Base-by-base conservation (phyloP, 352 stramenopile species). In the Pythium plurisporium region DNA sequence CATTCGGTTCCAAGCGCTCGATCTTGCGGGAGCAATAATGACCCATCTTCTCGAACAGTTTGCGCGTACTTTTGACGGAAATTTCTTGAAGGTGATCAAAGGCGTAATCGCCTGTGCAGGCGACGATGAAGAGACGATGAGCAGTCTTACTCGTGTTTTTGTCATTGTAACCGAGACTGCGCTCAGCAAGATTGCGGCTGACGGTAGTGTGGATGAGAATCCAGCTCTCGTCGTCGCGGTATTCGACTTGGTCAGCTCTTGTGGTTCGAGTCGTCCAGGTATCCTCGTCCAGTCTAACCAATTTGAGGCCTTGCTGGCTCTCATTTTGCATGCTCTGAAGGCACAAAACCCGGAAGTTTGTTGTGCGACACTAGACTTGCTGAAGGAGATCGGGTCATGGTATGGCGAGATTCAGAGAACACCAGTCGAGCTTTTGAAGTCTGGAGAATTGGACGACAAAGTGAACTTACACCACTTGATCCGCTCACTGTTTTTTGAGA, bases 341-440 rank as follows among this genome's bases (percentile, higher is more conserved):
- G 73, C 76, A 3, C 77, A 89, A 49, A 84, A 76, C 37, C 79
- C 79, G 3, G 82, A 91, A 38, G 74, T 89, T 1, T 78, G 74
- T 20, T 47, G 47, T 30, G 70, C 77, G 0, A 83, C 77, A 17
- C 60, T 91, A 15, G 68, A 81, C 33, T 82, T 91, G 27, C 42
- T 91, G 17, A 67, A 79, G 38, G 79, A 89, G 40, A 59, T 91
- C 20, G 73, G 78, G 22, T 82, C 72, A 26, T 79, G 84, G 60
- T 91, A 89, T 51, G 80, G 80, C 17, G 74, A 89, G 56, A 78
- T 89, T 36, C 62, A 87, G 59, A 74, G 79, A n/a, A 87, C 68
- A 8, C 82, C 82, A 6, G 33, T 63, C 4, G 62, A 73, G 14
- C 51, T 87, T 40, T 63, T 89, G 8, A 62, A 80, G 10, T 71